Evolutionary conservation across 2,329 filamentous ascomycete genomes (phyloP), one percentile per base, ranked within the genome.

Genomic region (Monosporascus sp.): DNA sequence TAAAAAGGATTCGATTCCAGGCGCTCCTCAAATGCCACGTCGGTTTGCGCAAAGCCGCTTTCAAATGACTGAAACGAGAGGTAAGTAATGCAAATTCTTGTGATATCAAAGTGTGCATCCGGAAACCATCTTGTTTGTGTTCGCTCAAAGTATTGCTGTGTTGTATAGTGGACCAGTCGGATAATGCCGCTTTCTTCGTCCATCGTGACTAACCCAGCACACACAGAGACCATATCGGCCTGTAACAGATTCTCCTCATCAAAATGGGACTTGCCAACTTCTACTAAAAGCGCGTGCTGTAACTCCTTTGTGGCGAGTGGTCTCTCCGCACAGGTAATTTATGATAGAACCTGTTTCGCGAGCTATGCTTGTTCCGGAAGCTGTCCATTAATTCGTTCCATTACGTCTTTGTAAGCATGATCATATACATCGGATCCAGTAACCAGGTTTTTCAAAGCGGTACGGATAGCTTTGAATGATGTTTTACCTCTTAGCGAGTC

Each of bases 151-250:
- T 74, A 78, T 43, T 76, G 67, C 43, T 76, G 70, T 1, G 73
- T 65, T 0, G 75, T 77, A 53, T 74, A 74, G 52, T 78, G 74
- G 3, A 75, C 72, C 0, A 77, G 54, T 3, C 71, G 66, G 26
- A 77, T 60, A n/a, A 69, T 61, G 11, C 61, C 49, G 48, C 64
- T 75, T 35, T 70, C 57, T 35, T 70, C 54, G 37, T 77, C 71
- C 5, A 73, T 41, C 0, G 65, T 69, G 3, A 77, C 68, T 14
- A 78, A 50, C 2, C 74, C 72, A 24, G 66, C 67, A 51, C 72
- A 76, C 0, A 64, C 60, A 2, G 67, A 67, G 1, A 73, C 55
- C 2, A 75, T 52, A 2, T 67, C 59, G 1, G 68, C 37, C 0
- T 66, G 55, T 0, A 63, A 51, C 0, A 74, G 24, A 18, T 70